Evolutionary conservation across 371 early-diverging fungal genomes (phyloP), one percentile per base, ranked within the genome.

Genomic region (Circinella umbellata): DNA sequence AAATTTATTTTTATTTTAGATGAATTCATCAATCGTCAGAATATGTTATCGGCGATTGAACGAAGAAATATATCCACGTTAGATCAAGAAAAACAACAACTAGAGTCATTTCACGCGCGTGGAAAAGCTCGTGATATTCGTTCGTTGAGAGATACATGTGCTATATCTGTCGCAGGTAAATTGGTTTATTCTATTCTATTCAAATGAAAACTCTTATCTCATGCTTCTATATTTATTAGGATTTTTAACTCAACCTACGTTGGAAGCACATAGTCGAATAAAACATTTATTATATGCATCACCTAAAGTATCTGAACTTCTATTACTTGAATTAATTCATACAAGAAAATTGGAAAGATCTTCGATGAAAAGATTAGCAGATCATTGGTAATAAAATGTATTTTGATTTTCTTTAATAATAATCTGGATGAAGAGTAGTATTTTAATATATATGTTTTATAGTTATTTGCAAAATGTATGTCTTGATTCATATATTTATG

Each of bases 401-500:
- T 49, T 11, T 15, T 49, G 49, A n/a, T n/a, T n/a, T n/a, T n/a
- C n/a, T n/a, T n/a, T n/a, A n/a, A n/a, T n/a, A n/a, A n/a, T n/a
- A n/a, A n/a, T n/a, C n/a, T n/a, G n/a, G n/a, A n/a, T n/a, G n/a
- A n/a, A n/a, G n/a, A n/a, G n/a, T n/a, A n/a, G n/a, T n/a, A n/a
- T n/a, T n/a, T n/a, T n/a, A n/a, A n/a, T n/a, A n/a, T n/a, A n/a
- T n/a, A n/a, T n/a, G n/a, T 27, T 27, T 27, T 60, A 13, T n/a
- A 80, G 83, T 34, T 82, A 78, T 69, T 57, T 82, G 27, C 82
- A 76, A 48, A 69, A 74, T 20, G 73, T 77, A 4, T 38, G 68
- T 8, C 64, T 83, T 36, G 78, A 80, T 69, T 67, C 83, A 39
- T 83, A 83, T 46, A 49, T 61, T 0, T 79, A 79, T 57, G 78